Conservation (phyloP, 2,329 filamentous ascomycete species). For the Xylaria sp. region DNA sequence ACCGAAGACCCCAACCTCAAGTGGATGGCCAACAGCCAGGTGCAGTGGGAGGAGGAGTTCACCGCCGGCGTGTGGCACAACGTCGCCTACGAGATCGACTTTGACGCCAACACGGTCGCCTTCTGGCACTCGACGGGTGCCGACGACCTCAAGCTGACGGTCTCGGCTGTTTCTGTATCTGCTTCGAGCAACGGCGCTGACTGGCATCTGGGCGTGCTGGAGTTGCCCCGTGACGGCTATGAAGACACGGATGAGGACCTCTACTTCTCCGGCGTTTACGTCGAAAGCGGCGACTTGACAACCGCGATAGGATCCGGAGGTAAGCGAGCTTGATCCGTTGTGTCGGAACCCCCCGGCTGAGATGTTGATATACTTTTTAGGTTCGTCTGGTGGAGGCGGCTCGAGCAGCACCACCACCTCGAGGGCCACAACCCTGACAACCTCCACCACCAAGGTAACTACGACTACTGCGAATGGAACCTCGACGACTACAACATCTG, state of each 20-base stretch:
- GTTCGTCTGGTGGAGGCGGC: conserved; percentile 12
- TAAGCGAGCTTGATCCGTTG: conserved; percentile 3
- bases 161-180: conserved; percentile 63
- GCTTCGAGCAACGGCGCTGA: conserved; percentile 71
- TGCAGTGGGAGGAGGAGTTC: conserved; percentile 68
- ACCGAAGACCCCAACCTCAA: conserved; percentile 60
- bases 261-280: conserved; percentile 74
- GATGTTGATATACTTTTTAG: conserved; percentile 14
- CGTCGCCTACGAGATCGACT: conserved; percentile 76
- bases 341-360: background rate
- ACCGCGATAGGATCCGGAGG: conserved; percentile 37
- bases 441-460: conserved; percentile 16
- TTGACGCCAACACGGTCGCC: conserved; percentile 63
- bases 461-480: conserved; percentile 27
- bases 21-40: conserved; percentile 67
- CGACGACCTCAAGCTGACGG: conserved; percentile 61
- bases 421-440: conserved; percentile 17
- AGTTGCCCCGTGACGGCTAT: conserved; percentile 64
- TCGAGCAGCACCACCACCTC: conserved; percentile 25
- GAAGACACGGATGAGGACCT: conserved; percentile 66
- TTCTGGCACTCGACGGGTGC: conserved; percentile 74
- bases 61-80: conserved; percentile 74
- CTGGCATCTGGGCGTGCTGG: conserved; percentile 74
- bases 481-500: conserved; percentile 27
- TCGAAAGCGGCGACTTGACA: conserved; percentile 61